phyloP scores from a whole-genome alignment of 768 basidiomycete genomes.

The Lactarius evosmus region DNA sequence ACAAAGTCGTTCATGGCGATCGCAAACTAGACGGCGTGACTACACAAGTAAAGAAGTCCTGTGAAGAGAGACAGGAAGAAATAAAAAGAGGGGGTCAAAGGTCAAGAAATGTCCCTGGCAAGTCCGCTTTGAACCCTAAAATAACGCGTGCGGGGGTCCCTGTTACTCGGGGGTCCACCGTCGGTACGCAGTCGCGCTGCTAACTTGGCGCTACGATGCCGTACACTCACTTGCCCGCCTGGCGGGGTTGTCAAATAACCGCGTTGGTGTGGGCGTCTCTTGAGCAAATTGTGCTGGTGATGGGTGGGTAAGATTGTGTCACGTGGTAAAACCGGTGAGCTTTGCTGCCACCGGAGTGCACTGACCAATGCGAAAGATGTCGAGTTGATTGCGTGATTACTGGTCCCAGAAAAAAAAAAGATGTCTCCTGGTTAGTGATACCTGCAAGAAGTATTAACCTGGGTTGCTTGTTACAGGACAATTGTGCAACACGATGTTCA shows the following conservation, averaged over 20 bases:
- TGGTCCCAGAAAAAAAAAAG: neutral
- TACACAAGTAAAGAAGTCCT: neutral
- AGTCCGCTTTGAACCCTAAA: neutral
- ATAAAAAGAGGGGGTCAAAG: neutral
- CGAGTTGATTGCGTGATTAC: neutral
- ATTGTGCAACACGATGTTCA: neutral
- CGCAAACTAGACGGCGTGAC: neutral
- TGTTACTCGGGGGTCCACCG: neutral
- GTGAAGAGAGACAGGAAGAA: neutral
- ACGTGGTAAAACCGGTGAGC: neutral
- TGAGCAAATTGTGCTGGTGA: neutral
- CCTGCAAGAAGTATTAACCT: neutral
- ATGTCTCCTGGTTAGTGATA: neutral
- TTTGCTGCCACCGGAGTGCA: too few species aligned
- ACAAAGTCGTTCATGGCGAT: conserved; percentile 14
- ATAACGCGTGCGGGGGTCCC: neutral
- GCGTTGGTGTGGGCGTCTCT: neutral
- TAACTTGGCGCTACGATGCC: neutral
- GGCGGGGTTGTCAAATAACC: neutral
- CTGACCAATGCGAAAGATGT: neutral
- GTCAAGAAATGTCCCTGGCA: neutral
- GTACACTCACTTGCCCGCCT: neutral
- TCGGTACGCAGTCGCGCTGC: neutral
- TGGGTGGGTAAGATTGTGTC: neutral
- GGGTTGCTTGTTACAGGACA: neutral